Evolutionary conservation across 2,329 filamentous ascomycete species (phyloP).

Genomic region (Lasiodiplodia sp.): DNA sequence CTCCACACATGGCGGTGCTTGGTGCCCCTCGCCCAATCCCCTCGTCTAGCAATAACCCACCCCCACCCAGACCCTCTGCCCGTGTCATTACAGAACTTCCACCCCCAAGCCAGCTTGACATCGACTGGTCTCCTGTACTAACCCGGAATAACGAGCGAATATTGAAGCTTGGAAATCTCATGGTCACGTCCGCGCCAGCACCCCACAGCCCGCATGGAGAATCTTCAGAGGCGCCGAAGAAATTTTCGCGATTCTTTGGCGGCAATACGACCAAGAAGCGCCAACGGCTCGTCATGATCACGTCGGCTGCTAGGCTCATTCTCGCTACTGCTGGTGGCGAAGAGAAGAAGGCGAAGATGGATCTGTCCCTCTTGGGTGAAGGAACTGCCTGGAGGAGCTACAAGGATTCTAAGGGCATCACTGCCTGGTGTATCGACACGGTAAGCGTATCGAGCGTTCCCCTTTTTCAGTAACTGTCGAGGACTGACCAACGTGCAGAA

Average conservation of each 20-base stretch:
- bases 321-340: slow-evolving; percentile 91
- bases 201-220: slow-evolving; percentile 75
- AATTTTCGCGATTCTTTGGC: slow-evolving; percentile 92
- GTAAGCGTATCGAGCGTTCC: slow-evolving; percentile 64
- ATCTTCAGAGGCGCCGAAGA: slow-evolving; percentile 70
- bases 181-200: slow-evolving; percentile 81
- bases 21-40: slow-evolving; percentile 40
- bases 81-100: slow-evolving; percentile 92
- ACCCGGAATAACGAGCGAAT: slow-evolving; percentile 93
- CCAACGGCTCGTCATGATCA: slow-evolving; percentile 92
- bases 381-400: slow-evolving; percentile 82
- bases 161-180: slow-evolving; percentile 88
- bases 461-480: background rate
- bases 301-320: slow-evolving; percentile 87
- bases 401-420: slow-evolving; percentile 85
- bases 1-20: slow-evolving; percentile 30
- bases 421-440: slow-evolving; percentile 89
- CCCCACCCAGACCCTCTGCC: slow-evolving; percentile 65
- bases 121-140: slow-evolving; percentile 97
- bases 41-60: slow-evolving; percentile 38
- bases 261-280: slow-evolving; percentile 91
- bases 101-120: slow-evolving; percentile 94
- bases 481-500: slow-evolving; percentile 60
- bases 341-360: slow-evolving; percentile 93
- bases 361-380: slow-evolving; percentile 80